These are phyloP conservation scores for Xylariaceae sp. DNA, from an alignment of 2,329 filamentous ascomycete species.

Conservation along the genomic window DNA sequence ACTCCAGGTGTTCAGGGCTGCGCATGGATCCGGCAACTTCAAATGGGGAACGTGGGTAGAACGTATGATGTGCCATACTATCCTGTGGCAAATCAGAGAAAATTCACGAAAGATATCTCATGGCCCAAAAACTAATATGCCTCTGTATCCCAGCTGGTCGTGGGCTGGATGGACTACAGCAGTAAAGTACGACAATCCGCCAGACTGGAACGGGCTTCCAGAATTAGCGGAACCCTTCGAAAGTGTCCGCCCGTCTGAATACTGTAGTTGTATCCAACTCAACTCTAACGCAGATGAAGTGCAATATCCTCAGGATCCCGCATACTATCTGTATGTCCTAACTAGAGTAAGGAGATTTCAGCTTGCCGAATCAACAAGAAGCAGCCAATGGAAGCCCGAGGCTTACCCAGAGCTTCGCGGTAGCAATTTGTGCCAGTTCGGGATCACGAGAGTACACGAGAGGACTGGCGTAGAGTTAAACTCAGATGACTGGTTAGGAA, in stretches of 20 bases:
- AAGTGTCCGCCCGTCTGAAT: not conserved
- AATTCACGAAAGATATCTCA: not conserved
- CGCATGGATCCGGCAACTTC: not conserved
- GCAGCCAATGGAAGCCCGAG: not conserved
- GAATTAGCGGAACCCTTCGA: not conserved
- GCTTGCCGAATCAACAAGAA: not conserved
- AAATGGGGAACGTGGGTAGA: not conserved
- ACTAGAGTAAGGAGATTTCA: not conserved
- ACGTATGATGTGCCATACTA: not conserved
- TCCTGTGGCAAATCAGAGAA: not conserved
- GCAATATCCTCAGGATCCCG: not conserved
- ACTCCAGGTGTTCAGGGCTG: not conserved
- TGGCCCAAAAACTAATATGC: not conserved
- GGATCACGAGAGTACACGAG: not conserved
- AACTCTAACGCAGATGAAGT: not conserved
- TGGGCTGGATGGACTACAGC: not conserved
- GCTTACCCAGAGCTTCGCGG: not conserved
- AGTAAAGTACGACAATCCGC: not conserved
- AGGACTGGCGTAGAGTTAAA: not conserved
- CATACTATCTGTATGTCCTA: not conserved
- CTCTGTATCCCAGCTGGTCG: not conserved
- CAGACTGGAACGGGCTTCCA: not conserved
- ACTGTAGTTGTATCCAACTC: not conserved
- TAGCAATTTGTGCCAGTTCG: not conserved
- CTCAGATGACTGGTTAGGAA: not conserved